Conservation (phyloP, 177 flowering plant genomes). For the Vitis hybrid region DNA sequence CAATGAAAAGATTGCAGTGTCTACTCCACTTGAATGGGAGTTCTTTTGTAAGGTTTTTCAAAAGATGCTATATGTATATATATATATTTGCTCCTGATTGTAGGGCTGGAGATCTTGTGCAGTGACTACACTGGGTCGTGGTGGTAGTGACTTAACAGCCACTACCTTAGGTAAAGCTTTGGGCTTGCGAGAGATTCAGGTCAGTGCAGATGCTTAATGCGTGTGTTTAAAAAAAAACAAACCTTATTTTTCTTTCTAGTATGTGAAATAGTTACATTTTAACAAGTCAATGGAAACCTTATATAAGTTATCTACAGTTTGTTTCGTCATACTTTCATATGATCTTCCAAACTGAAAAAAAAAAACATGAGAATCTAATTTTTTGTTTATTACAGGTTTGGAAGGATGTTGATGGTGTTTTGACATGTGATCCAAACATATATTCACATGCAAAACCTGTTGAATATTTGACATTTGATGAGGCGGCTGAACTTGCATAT, state of each 20-base stretch:
- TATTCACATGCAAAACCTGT: conserved; percentile 72
- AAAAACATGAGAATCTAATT: neutral
- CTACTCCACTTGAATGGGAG: neutral
- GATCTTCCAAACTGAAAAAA: neutral
- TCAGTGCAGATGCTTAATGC: conserved; percentile 16
- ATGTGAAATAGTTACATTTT: neutral
- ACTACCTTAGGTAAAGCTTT: conserved; percentile 96
- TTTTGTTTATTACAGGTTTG: conserved; percentile 62
- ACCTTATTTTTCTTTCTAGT: neutral
- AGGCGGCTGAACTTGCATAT: conserved; percentile 97
- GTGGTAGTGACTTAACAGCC: conserved; percentile 98
- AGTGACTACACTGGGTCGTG: conserved; percentile 94
- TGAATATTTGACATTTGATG: conserved; percentile 89
- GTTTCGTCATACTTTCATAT: neutral
- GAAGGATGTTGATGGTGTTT: conserved; percentile 99
- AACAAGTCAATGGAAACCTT: neutral
- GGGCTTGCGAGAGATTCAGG: conserved; percentile 89
- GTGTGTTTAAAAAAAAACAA: neutral
- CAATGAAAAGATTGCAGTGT: neutral
- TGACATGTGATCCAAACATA: conserved; percentile 95
- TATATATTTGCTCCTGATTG: conserved; percentile 8
- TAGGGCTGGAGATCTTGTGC: conserved; percentile 91
- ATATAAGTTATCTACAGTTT: neutral
- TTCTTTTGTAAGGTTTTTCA: neutral
- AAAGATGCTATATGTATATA: neutral